Evolutionary conservation across 1,139 yeast genomes (phyloP), one percentile per base, ranked within the genome.

Genomic region (Blastobotrys elegans): DNA sequence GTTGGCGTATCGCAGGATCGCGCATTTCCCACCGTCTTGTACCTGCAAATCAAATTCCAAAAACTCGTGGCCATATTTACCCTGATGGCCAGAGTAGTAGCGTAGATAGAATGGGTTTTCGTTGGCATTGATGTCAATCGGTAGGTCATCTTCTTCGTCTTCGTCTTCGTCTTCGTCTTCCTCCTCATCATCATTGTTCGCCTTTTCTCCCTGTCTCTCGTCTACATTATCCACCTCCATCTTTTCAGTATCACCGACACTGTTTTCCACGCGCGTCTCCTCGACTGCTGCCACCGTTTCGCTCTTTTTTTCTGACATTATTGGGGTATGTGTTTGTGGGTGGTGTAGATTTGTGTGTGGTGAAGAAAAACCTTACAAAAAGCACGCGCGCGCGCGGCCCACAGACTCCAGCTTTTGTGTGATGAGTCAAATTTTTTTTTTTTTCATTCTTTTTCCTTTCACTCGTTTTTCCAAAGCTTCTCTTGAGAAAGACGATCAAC

Each of bases 51-150:
- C 75, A 49, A 73, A 72, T 53, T 73, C 76, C 13, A 71, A 53
- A 53, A 72, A 73, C 56, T 73, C 77, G 50, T 73, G 77, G 3
- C 77, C 77, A 52, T 65, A 67, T 17, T 67, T 59, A 4, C 77
- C 77, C 39, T 64, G 63, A 48, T 71, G 75, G 1, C 75, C 75
- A 1, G 75, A 59, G 50, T 72, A 72, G 53, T 71, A 70, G 29
- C 74, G 54, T 17, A 73, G 42, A 40, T 68, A 69, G 49, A 72
- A 68, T 29, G 68, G 66, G 21, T 52, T 53, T 7, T 43, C 29
- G n/a, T 50, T 48, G 34, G 24, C 22, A 8, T 21, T 18, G 18
- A 37, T 26, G 21, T 46, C 47, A 8, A 18, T 21, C 16, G 41
- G 39, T 2, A 27, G 22, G 8, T 37, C 46, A 22, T 11, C 40